Conservation (phyloP, 345 rosid species). For the Excoecaria agallocha region DNA sequence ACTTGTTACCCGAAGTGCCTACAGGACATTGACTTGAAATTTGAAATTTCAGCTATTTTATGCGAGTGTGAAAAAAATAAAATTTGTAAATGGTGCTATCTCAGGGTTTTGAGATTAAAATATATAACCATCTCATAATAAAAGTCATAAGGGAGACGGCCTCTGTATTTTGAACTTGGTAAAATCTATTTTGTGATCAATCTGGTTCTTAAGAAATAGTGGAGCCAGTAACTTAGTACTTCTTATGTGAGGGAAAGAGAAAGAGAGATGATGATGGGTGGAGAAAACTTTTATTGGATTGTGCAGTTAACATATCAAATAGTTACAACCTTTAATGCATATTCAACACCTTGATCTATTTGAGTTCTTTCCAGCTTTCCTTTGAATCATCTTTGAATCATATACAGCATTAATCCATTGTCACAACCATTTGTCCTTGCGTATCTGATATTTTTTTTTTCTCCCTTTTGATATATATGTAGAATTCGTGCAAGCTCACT, state of each 20-base stretch:
- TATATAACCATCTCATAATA: neutral
- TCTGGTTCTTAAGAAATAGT: neutral
- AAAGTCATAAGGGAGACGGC: neutral
- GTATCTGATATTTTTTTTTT: neutral
- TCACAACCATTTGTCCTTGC: neutral
- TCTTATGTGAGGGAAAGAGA: neutral
- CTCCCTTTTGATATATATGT: constrained; percentile 25
- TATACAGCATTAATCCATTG: neutral
- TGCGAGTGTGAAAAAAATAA: neutral
- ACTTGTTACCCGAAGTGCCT: neutral
- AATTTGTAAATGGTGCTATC: neutral
- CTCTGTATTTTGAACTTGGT: neutral
- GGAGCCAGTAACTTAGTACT: neutral
- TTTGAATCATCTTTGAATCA: too few species aligned
- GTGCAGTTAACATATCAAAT: neutral
- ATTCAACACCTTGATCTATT: neutral
- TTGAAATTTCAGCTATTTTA: neutral
- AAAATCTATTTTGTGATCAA: neutral
- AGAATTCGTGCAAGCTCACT: constrained; percentile 89
- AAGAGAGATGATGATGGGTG: neutral
- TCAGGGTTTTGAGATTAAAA: neutral
- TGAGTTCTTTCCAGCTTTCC: neutral
- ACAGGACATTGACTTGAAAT: constrained; percentile 1
- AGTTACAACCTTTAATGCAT: neutral
- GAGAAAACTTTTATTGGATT: neutral